Conservation (phyloP, 768 basidiomycete species). For the Suillus luteus region DNA sequence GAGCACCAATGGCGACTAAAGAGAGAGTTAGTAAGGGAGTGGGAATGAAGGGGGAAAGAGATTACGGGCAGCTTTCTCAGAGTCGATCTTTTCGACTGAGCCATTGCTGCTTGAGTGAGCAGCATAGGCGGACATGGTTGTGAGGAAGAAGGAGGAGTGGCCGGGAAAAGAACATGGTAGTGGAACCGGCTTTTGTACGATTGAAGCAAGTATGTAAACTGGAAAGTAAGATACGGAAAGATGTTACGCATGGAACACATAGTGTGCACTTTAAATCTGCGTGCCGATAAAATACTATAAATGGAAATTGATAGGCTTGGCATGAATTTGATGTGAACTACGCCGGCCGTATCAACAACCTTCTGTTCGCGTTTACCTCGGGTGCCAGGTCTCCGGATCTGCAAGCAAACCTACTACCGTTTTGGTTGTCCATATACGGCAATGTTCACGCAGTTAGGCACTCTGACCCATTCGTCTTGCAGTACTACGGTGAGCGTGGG, state of each 20-base stretch:
- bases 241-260: background rate
- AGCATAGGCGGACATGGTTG: conserved; percentile 23
- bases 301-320: too few species aligned
- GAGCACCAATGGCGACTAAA: background rate
- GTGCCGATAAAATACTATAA: background rate
- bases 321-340: background rate
- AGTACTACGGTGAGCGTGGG: too few species aligned
- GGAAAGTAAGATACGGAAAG: background rate
- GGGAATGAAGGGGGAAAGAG: background rate
- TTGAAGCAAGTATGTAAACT: background rate
- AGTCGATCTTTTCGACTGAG: conserved; percentile 23
- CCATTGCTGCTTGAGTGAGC: conserved; percentile 20
- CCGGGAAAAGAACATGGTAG: background rate
- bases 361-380: too few species aligned
- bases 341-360: background rate
- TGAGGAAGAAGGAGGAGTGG: background rate
- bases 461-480: too few species aligned
- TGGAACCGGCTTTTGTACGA: background rate
- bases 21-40: background rate
- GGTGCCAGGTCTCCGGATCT: too few species aligned
- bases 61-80: conserved; percentile 17
- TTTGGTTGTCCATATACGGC: too few species aligned
- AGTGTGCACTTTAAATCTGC: too few species aligned
- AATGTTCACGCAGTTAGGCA: too few species aligned
- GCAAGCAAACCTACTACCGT: too few species aligned